Evolutionary conservation across 179 eudicot species (phyloP), one percentile per base, ranked within the genome.

Genomic region (Sideroxylon spinosum): DNA sequence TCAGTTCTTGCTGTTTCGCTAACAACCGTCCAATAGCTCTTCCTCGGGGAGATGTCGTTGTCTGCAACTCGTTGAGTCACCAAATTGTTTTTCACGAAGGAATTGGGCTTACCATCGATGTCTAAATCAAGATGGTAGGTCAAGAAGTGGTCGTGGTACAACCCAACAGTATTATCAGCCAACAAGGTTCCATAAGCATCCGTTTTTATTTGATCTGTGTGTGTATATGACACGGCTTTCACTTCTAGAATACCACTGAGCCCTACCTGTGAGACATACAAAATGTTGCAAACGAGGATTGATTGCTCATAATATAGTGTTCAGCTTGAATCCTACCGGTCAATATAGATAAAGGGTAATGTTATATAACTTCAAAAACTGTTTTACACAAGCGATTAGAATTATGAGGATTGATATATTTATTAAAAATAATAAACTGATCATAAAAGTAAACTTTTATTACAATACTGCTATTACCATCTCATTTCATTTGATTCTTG

Each of bases 121-220:
- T 87, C 88, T 7, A 87, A 80, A 23, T 85, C 88, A 2, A 87
- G 85, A 69, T 82, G 79, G 79, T 52, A 85, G 0, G 82, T 77
- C 28, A 85, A 9, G 81, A 80, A 85, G 28, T 87, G 90, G 52
- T 87, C 90, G 26, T 87, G 90, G 77, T 69, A 56, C 10, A 74
- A 55, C 46, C 81, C 90, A 13, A 87, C 8, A 2, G 81, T 76
- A 69, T 85, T 82, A 5, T 82, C 81, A 1, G 88, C 71, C 46
- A 80, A 2, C 9, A 80, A 56, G 1, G 74, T 55, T 0, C 90
- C 90, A 46, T 83, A 79, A 7, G 73, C 46, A 17, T 86, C 79
- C 17, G 80, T 78, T 29, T 80, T 28, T 26, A 84, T 78, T 52
- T 87, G 84, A n/a, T 82, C 83, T 49, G 32, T 73, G 81, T 83